Base-by-base conservation (phyloP, 2,329 filamentous ascomycete species). In the Cladosporium austrohemisphaericum region DNA sequence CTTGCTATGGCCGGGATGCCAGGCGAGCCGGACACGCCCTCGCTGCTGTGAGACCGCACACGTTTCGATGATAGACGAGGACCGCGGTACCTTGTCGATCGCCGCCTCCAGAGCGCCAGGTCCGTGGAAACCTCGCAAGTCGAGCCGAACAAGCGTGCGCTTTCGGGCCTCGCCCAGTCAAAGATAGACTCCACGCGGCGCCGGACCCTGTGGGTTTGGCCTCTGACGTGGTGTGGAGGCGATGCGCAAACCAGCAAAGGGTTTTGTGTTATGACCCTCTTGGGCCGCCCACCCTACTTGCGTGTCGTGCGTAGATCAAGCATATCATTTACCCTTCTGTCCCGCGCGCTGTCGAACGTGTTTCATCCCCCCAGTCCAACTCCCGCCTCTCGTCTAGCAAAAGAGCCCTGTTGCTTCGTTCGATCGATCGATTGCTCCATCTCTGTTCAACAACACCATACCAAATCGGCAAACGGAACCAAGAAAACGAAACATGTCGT, bases 401-500 rank as follows among this genome's bases (percentile, higher is more conserved):
- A 38, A 38, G 18, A 19, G 35, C 26, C 19, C 26, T 26, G 19
- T 29, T 18, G 8, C 18, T 38, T 35, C 10, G 11, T 19, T 22
- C 44, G 44, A 47, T 47, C 44, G 44, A 47, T 47, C 33, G 33
- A 38, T 47, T 23, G 25, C 43, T 47, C 10, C 20, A 20, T 29
- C 9, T 20, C 19, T 23, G 18, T 38, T 8, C 31, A 35, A 22
- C 29, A 23, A 5, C 44, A 37, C 9, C 32, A 37, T 22, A 36
- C 43, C 43, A 18, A n/a, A 13, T 13, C 16, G 16, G 18, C 29
- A 8, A 31, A 20, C 2, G 2, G 11, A 6, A 37, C 6, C 25
- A 18, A 36, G 11, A 14, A 13, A 33, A 20, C 33, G 10, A 31
- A 29, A 38, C 23, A 66, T 66, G 64, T 50, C 63, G 10, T 52